Base-by-base conservation (phyloP, 257 asterid genomes). In the Craterostigma plantagineum region DNA sequence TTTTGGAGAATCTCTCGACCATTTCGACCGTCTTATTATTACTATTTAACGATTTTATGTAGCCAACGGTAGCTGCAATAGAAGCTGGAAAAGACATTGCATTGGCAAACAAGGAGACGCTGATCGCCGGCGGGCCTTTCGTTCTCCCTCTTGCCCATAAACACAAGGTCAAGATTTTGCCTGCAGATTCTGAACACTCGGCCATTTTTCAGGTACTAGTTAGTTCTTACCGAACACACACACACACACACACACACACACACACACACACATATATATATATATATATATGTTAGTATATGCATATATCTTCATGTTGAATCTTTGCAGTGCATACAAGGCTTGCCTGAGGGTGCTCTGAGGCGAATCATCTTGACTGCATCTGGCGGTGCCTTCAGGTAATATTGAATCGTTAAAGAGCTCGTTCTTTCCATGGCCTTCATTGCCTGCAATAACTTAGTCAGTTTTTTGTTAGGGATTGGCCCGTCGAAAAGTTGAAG, bases 41-140 rank as follows among this genome's bases (percentile, higher is more conserved):
- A 8, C 12, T 43, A 1, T 43, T 14, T 43, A 9, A 15, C 16
- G 33, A 15, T 14, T 14, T n/a, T n/a, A n/a, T 46, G 10, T 42
- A 90, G 99, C 99, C 99, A 3, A 90, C 99, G 2, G 95, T 90
- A 46, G 95, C 99, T 35, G 99, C 95, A 35, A 90, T 90, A 52
- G 91, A 79, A 68, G 99, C 99, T 34, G 99, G 99, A 48, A 90
- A 83, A 61, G 92, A 83, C 72, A 90, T 90, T 11, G 95, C 95
- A 18, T 75, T 90, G 80, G 99, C 99, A 36, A 90, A 90, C 55
- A 90, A 90, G 50, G 99, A 90, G 72, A 83, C 99, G 0, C 65
- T 90, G 38, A 90, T 90, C 58, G 95, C 99, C 36, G 99, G 95
- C 40, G 95, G 99, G 8, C 95, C 95, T 51, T 90, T 79, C 43